Conservation (phyloP, 176 grass and related monocot species). For the Pontederia crassipes region DNA sequence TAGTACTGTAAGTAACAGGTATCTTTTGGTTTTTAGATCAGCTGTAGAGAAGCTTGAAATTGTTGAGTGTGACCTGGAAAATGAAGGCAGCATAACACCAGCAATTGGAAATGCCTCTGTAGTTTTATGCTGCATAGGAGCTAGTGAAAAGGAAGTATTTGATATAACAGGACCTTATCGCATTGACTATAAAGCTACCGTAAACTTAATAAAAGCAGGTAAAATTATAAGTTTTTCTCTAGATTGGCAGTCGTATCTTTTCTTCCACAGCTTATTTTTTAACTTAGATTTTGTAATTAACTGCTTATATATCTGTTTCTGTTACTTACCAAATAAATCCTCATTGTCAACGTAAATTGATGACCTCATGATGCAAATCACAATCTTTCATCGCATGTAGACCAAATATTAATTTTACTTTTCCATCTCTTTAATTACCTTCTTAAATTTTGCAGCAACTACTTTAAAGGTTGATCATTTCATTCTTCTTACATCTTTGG, state of each 20-base stretch:
- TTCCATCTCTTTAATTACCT: not conserved
- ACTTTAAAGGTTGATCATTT: conserved; percentile 65
- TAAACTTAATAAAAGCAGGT: conserved; percentile 67
- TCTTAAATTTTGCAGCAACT: conserved; percentile 28
- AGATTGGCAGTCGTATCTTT: not conserved
- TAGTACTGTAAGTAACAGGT: conserved; percentile 18
- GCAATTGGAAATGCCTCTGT: conserved; percentile 50
- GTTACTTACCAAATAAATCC: too few species aligned
- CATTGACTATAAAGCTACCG: conserved; percentile 73
- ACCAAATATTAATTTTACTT: not conserved
- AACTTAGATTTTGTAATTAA: not conserved
- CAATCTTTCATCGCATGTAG: not conserved
- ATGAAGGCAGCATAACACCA: conserved; percentile 29
- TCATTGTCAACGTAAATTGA: too few species aligned
- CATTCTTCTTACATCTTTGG: conserved; percentile 88
- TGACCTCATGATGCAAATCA: not conserved
- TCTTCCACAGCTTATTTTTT: not conserved
- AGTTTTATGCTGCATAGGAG: conserved; percentile 84
- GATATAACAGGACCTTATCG: conserved; percentile 80
- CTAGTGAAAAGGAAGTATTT: conserved; percentile 76
- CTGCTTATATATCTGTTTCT: not conserved
- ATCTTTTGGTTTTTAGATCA: conserved; percentile 40
- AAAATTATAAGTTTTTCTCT: not conserved
- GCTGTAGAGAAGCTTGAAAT: conserved; percentile 63
- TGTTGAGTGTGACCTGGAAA: conserved; percentile 88